Percentiles rank a stretch among this genome's conserved stretches.
phyloP scores from a whole-genome alignment of 2,329 filamentous ascomycete species.

The Sarocladium oryzae region DNA sequence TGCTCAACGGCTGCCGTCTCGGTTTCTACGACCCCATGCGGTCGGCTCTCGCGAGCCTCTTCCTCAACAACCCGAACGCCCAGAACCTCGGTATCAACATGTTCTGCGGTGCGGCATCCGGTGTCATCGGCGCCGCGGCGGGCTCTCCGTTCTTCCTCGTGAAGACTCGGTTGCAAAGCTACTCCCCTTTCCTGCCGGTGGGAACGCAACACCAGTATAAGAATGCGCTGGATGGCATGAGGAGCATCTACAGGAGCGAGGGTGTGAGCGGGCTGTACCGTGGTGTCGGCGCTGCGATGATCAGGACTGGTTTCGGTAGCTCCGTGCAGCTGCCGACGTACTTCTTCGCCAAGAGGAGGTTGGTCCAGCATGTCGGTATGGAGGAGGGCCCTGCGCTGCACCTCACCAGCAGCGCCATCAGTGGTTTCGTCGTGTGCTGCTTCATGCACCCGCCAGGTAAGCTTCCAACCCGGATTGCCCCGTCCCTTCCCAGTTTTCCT shows the following conservation, averaged over 20 bases:
- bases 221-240: slow-evolving; percentile 76
- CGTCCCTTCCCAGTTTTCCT: background rate
- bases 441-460: slow-evolving; percentile 84
- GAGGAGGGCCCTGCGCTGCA: slow-evolving; percentile 86
- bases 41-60: slow-evolving; percentile 56
- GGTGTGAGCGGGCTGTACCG: slow-evolving; percentile 79
- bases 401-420: slow-evolving; percentile 78
- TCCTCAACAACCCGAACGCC: slow-evolving; percentile 65
- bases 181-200: slow-evolving; percentile 83
- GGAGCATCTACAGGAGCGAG: slow-evolving; percentile 70
- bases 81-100: slow-evolving; percentile 91
- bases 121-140: slow-evolving; percentile 84
- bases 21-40: slow-evolving; percentile 98
- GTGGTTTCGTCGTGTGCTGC: slow-evolving; percentile 93
- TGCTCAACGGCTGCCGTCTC: slow-evolving; percentile 91
- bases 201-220: slow-evolving; percentile 94
- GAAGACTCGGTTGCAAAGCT: slow-evolving; percentile 93
- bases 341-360: slow-evolving; percentile 87
- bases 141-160: slow-evolving; percentile 97
- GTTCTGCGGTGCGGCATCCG: slow-evolving; percentile 82
- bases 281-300: slow-evolving; percentile 88
- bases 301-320: slow-evolving; percentile 90
- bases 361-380: slow-evolving; percentile 79
- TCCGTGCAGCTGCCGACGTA: slow-evolving; percentile 96
- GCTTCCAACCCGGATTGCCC: too few relatives aligned